These are phyloP conservation scores for Hymenoscyphus albidus DNA, from an alignment of 2,329 filamentous ascomycete genomes.

Conservation along the genomic window DNA sequence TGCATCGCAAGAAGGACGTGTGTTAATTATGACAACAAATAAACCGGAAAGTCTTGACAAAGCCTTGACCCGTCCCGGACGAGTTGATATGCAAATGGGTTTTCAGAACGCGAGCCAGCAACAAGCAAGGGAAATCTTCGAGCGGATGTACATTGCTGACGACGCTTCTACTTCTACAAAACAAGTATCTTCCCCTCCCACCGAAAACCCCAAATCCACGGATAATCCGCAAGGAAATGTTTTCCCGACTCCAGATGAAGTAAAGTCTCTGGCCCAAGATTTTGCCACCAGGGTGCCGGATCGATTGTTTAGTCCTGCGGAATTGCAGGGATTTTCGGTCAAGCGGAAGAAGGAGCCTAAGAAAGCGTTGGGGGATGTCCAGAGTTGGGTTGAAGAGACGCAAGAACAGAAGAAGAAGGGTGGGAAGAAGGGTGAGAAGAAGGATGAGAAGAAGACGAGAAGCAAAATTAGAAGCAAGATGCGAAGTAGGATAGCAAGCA, in stretches of 20 bases:
- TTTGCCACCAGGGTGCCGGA: slow-evolving; percentile 53
- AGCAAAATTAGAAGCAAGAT: too few species aligned
- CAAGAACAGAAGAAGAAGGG: slow-evolving; percentile 44
- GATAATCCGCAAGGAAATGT: too few species aligned
- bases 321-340: slow-evolving; percentile 62
- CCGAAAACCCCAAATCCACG: too few species aligned
- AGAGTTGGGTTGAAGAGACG: slow-evolving; percentile 50
- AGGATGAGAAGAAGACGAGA: not conserved
- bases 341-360: slow-evolving; percentile 57
- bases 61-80: slow-evolving; percentile 58
- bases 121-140: slow-evolving; percentile 4
- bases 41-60: slow-evolving; percentile 57
- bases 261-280: slow-evolving; percentile 42
- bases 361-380: slow-evolving; percentile 50
- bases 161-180: not conserved
- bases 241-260: slow-evolving; percentile 8
- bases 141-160: slow-evolving; percentile 2
- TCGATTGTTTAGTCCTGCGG: slow-evolving; percentile 52
- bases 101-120: slow-evolving; percentile 41
- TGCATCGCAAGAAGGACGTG: slow-evolving; percentile 61
- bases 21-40: slow-evolving; percentile 71
- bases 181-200: not conserved
- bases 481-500: too few species aligned
- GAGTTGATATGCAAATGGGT: slow-evolving; percentile 56
- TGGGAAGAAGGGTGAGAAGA: not conserved